Evolutionary conservation across 1,284 basidiomycete species (phyloP), one percentile per base, ranked within the genome.

Genomic region (Tetrapyrgos nigripes): DNA sequence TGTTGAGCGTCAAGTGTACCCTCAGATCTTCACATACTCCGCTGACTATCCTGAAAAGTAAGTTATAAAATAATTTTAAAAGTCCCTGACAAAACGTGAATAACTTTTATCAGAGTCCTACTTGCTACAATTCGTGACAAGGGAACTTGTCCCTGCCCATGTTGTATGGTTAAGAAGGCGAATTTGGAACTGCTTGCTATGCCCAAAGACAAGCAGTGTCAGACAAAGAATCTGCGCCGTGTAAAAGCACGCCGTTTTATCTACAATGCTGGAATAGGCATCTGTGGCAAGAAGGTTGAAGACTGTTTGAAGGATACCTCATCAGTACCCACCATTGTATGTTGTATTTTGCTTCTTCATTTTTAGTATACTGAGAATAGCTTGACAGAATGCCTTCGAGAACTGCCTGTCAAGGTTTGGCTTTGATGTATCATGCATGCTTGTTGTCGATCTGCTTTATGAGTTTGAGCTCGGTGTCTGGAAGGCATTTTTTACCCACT

Each of bases 391-490:
- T 56, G 68, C 74, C 0, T 76, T 80, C 35, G 69, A 68, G 0
- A 55, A 70, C 0, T 35, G 44, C 0, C 65, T 79, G 0, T 17
- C 28, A 0, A 55, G 71, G 2, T 56, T 70, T 2, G 71, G 67
- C 0, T 65, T 73, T 17, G 62, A 76, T 24, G 53, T 69, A 4
- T 74, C 69, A 45, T 52, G 24, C 1, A 62, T 76, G 37, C 64
- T 80, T 1, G 66, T 70, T 0, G 66, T 71, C 0, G 77, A 79
- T 58, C 55, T 77, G 6, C 43, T 79, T 58, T 76, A 79, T 52
- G 72, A 79, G 56, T 66, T 74, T 35, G 74, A 78, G 55, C 60
- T 78, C 0, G 77, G 76, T 1, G 67, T 74, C 0, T 79, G 77
- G 75, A 77, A 19, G 17, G n/a, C 51, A 27, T 27, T 53, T 21